Percentiles rank a stretch among this genome's conserved stretches.
Evolutionary conservation across 305 asterid species (phyloP).

Genomic region (Caryopteris hybrid): DNA sequence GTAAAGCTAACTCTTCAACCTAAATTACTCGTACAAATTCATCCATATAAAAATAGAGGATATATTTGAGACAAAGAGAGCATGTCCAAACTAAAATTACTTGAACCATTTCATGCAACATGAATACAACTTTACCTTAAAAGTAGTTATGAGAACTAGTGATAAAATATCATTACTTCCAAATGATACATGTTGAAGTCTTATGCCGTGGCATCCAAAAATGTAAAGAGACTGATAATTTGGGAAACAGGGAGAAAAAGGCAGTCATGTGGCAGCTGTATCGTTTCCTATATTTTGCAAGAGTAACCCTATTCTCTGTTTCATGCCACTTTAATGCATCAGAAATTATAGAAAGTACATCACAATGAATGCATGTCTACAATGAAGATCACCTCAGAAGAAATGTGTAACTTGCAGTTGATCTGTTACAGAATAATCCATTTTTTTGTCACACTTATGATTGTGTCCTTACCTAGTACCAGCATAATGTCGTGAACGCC

Average conservation of each 20-base stretch:
- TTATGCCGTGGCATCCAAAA: background rate
- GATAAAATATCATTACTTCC: background rate
- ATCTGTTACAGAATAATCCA: constrained; percentile 11
- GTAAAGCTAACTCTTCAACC: background rate
- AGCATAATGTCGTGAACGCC: constrained; percentile 98
- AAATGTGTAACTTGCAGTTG: constrained; percentile 13
- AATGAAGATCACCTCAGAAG: background rate
- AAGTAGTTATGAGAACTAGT: background rate
- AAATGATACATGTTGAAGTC: background rate
- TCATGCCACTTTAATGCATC: background rate
- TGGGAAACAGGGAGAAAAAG: background rate
- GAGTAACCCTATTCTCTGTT: background rate
- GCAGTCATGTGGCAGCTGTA: background rate
- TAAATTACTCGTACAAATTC: background rate
- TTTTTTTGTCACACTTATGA: background rate
- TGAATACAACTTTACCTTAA: background rate
- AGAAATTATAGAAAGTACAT: constrained; percentile 6
- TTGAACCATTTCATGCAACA: no score
- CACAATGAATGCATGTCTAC: constrained; percentile 8
- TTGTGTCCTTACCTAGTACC: constrained; percentile 73
- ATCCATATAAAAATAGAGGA: background rate
- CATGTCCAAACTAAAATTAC: background rate
- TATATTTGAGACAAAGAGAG: background rate
- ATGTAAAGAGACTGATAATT: background rate
- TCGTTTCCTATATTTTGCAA: background rate